Conservation (phyloP, 495 filamentous ascomycete genomes). For the Cetradonia linearis region DNA sequence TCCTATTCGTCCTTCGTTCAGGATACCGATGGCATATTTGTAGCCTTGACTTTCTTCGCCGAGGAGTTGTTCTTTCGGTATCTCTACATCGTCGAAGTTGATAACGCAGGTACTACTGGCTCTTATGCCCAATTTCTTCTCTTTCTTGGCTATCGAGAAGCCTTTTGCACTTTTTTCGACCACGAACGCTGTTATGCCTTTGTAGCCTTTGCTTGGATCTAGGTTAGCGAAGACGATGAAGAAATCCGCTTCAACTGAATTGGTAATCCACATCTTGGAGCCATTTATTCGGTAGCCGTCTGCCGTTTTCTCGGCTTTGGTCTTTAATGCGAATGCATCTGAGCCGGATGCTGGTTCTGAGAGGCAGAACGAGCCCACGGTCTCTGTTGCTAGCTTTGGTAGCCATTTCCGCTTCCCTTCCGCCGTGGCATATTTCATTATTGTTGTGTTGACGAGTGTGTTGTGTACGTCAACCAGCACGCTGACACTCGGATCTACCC, state of each 20-base stretch:
- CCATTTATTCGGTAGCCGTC: slow-evolving; percentile 80
- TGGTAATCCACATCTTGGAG: slow-evolving; percentile 99
- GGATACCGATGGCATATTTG: slow-evolving; percentile 90
- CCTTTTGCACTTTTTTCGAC: slow-evolving; percentile 82
- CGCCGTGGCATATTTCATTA: slow-evolving; percentile 73
- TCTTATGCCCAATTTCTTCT: slow-evolving; percentile 96
- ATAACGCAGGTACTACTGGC: slow-evolving; percentile 94
- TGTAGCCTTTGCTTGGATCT: slow-evolving; percentile 77
- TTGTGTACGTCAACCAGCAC: slow-evolving; percentile 96
- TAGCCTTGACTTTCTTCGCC: slow-evolving; percentile 87
- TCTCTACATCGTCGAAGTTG: slow-evolving; percentile 93
- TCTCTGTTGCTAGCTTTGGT: slow-evolving; percentile 76
- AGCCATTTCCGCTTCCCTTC: slow-evolving; percentile 74
- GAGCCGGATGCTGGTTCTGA: slow-evolving; percentile 89
- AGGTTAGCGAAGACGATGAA: slow-evolving; percentile 98
- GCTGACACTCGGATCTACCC: slow-evolving; percentile 88
- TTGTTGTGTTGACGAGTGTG: slow-evolving; percentile 88
- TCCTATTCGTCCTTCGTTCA: slow-evolving; percentile 96
- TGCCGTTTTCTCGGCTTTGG: slow-evolving; percentile 66
- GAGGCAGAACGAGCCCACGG: slow-evolving; percentile 91
- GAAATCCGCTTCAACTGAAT: slow-evolving; percentile 82
- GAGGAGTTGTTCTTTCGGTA: slow-evolving; percentile 77
- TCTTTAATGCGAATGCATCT: slow-evolving; percentile 91
- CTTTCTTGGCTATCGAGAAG: slow-evolving; percentile 96
- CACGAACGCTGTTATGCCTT: slow-evolving; percentile 93